Conservation (phyloP, 257 asterid genomes). For the Solanum piurae region DNA sequence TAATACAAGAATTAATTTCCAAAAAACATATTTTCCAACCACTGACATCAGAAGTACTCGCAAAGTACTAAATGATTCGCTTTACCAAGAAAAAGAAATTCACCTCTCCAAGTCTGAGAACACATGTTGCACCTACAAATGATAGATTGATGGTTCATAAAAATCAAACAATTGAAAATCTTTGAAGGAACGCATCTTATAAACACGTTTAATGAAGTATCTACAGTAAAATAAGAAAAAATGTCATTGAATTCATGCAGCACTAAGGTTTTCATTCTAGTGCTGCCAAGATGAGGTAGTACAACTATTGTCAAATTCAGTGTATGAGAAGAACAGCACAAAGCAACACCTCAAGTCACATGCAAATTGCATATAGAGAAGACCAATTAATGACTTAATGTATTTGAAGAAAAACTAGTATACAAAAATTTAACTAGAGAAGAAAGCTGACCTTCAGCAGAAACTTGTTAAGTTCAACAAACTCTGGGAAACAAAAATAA, state of each 20-base stretch:
- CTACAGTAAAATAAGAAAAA: background rate
- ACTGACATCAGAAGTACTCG: background rate
- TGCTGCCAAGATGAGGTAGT: background rate
- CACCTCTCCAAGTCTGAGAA: conserved; percentile 78
- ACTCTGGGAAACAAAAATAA: conserved; percentile 38
- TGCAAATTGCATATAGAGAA: background rate
- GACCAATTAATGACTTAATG: background rate
- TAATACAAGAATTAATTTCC: conserved; percentile 3
- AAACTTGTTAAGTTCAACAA: conserved; percentile 66
- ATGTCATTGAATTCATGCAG: background rate
- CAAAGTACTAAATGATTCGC: background rate
- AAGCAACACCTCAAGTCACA: background rate
- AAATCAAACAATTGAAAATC: background rate
- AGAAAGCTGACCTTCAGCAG: conserved; percentile 58
- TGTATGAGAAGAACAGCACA: background rate
- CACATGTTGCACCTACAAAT: conserved; percentile 65
- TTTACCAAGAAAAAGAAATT: conserved; percentile 3
- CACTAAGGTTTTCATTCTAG: background rate
- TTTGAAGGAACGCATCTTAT: background rate
- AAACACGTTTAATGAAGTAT: background rate
- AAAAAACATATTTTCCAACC: background rate
- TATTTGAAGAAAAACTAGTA: background rate
- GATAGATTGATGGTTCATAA: conserved; percentile 1
- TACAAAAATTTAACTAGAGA: background rate
- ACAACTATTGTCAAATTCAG: background rate